Evolutionary conservation across 1,284 basidiomycete species (phyloP).

Genomic region (Cryptococcus sp.): DNA sequence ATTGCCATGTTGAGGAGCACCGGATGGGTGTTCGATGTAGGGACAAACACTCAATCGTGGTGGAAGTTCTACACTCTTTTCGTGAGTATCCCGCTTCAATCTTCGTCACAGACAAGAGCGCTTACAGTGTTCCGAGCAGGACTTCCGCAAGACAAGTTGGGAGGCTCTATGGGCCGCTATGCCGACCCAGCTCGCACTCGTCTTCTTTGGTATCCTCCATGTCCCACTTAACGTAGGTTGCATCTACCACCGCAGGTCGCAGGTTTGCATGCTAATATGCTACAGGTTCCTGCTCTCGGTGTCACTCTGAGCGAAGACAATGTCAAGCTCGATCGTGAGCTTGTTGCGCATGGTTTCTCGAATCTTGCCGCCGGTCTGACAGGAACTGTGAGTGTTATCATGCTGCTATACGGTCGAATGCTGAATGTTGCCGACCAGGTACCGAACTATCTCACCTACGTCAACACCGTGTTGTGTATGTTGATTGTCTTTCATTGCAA

Average conservation of each 20-base stretch:
- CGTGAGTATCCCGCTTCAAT: slow-evolving; percentile 58
- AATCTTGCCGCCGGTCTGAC: slow-evolving; percentile 79
- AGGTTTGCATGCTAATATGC: not conserved
- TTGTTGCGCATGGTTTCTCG: slow-evolving; percentile 89
- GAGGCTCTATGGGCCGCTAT: slow-evolving; percentile 70
- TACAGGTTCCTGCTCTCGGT: slow-evolving; percentile 77
- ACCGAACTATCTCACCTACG: slow-evolving; percentile 63
- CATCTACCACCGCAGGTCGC: no score
- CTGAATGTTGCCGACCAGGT: slow-evolving; percentile 1
- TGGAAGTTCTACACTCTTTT: slow-evolving; percentile 78
- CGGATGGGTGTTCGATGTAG: slow-evolving; percentile 91
- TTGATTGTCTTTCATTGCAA: not conserved
- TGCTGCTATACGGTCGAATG: not conserved
- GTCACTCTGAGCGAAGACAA: slow-evolving; percentile 88
- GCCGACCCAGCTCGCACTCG: slow-evolving; percentile 58
- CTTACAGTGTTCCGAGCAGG: slow-evolving; percentile 38
- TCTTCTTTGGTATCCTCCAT: slow-evolving; percentile 70
- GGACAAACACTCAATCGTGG: slow-evolving; percentile 66
- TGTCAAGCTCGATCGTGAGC: slow-evolving; percentile 88
- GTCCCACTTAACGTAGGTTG: slow-evolving; percentile 75
- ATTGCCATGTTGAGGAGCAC: slow-evolving; percentile 63
- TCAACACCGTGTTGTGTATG: slow-evolving; percentile 80
- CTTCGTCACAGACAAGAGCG: not conserved
- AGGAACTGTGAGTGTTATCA: slow-evolving; percentile 61
- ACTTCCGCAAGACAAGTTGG: slow-evolving; percentile 66